Conservation (phyloP, 208 protist species). For the Crithidia fasciculata region DNA sequence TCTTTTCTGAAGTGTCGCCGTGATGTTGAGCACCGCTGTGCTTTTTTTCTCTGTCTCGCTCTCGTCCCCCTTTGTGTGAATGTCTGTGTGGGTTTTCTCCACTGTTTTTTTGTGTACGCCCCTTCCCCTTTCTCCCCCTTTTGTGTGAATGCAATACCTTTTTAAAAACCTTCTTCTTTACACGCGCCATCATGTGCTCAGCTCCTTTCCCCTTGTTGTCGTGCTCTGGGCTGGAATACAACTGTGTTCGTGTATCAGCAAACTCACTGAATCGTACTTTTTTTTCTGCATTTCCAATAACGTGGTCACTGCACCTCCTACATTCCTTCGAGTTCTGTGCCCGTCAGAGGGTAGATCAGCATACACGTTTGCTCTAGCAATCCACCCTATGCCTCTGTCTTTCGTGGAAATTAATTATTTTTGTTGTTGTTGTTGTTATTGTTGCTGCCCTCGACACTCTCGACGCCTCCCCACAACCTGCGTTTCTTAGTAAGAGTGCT, state of each 20-base stretch:
- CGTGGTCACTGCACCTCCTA: too few species aligned
- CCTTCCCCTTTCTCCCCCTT: constrained; percentile 9
- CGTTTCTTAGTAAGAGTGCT: too few species aligned
- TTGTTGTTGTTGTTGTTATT: too few species aligned
- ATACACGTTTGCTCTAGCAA: constrained; percentile 6
- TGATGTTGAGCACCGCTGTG: too few species aligned
- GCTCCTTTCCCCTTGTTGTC: background rate
- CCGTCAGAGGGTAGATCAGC: constrained; percentile 4
- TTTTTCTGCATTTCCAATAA: background rate
- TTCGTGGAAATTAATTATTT: too few species aligned
- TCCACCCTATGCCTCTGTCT: background rate
- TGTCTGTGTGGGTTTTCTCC: background rate
- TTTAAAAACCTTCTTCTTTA: too few species aligned
- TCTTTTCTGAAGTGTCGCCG: constrained; percentile 1
- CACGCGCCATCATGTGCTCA: background rate
- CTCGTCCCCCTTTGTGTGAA: too few species aligned
- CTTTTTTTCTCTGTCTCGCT: too few species aligned
- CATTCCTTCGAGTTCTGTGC: background rate
- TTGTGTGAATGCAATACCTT: background rate
- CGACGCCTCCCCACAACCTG: too few species aligned
- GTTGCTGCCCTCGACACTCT: too few species aligned
- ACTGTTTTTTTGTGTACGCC: too few species aligned
- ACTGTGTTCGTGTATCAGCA: background rate
- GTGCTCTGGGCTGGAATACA: constrained; percentile 2
- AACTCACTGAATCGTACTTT: background rate